These are phyloP conservation scores for Trichoderma sp. DNA, from an alignment of 2,329 filamentous ascomycete genomes.

Conservation along the genomic window DNA sequence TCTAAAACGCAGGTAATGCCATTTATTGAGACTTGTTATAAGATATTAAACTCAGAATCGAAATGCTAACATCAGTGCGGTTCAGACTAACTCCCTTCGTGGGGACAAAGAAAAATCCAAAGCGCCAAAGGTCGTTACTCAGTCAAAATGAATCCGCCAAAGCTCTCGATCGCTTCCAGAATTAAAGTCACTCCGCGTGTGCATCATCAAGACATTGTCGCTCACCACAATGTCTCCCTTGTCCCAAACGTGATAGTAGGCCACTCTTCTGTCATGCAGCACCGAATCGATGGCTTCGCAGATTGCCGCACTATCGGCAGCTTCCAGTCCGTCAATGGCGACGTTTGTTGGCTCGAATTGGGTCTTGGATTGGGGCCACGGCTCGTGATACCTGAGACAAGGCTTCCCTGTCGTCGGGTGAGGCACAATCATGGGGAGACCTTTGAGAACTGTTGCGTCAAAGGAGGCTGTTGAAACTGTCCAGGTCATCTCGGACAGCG, in stretches of 20 bases:
- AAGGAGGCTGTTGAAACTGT: constrained; percentile 48
- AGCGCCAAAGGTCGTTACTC: background rate
- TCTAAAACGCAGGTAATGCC: background rate
- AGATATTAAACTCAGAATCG: background rate
- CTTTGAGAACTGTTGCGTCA: constrained; percentile 39
- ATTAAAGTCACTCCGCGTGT: constrained; percentile 46
- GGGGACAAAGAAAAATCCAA: background rate
- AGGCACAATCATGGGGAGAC: constrained; percentile 42
- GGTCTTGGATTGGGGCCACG: constrained; percentile 51
- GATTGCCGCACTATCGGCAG: constrained; percentile 33
- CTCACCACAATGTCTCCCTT: constrained; percentile 53
- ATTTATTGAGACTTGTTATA: background rate
- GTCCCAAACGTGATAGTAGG: constrained; percentile 51
- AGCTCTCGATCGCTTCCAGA: constrained; percentile 44
- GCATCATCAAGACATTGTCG: constrained; percentile 50
- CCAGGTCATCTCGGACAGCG: constrained; percentile 44
- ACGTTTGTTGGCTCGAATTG: constrained; percentile 46
- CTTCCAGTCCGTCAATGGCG: constrained; percentile 37
- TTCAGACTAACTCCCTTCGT: background rate
- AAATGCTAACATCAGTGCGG: background rate
- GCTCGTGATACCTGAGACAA: constrained; percentile 54
- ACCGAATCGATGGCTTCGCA: constrained; percentile 41
- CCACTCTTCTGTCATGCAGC: constrained; percentile 49
- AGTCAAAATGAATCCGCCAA: constrained; percentile 52
- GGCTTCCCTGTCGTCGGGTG: constrained; percentile 46